Evolutionary conservation across 345 rosid species (phyloP).

Genomic region (Trapa incisa): DNA sequence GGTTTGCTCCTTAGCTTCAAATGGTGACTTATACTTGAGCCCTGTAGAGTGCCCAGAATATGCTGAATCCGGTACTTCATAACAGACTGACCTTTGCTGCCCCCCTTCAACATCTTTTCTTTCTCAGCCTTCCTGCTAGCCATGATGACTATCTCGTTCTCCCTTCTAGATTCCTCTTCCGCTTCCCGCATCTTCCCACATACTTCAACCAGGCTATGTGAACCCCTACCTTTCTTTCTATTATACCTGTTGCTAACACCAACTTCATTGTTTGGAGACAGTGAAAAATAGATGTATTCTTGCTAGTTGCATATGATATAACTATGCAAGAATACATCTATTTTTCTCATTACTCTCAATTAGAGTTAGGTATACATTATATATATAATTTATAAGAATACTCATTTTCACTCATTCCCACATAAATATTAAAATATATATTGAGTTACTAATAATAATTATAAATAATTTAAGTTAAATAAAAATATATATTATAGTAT

Average conservation of each 20-base stretch:
- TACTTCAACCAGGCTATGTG: conserved; percentile 29
- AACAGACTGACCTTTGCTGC: conserved; percentile 67
- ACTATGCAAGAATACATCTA: too few species aligned
- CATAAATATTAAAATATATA: too few species aligned
- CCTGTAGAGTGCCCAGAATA: conserved; percentile 60
- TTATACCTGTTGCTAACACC: conserved; percentile 16
- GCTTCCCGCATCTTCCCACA: conserved; percentile 59
- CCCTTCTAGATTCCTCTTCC: conserved; percentile 49
- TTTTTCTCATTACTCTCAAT: too few species aligned
- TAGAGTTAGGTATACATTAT: too few species aligned
- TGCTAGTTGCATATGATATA: too few species aligned
- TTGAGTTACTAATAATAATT: too few species aligned
- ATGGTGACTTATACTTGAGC: conserved; percentile 11
- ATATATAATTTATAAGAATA: too few species aligned
- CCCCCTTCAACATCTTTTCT: conserved; percentile 63
- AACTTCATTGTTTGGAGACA: conserved; percentile 10
- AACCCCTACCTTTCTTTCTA: conserved; percentile 19
- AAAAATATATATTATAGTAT: too few species aligned
- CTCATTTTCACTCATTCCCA: too few species aligned
- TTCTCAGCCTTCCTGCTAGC: conserved; percentile 55
- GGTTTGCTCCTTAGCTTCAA: not conserved
- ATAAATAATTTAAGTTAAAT: too few species aligned
- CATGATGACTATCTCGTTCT: conserved; percentile 43
- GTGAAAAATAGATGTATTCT: too few species aligned
- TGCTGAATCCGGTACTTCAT: conserved; percentile 86